Base-by-base conservation (phyloP, 2,329 filamentous ascomycete genomes). In the Aureobasidium lini region DNA sequence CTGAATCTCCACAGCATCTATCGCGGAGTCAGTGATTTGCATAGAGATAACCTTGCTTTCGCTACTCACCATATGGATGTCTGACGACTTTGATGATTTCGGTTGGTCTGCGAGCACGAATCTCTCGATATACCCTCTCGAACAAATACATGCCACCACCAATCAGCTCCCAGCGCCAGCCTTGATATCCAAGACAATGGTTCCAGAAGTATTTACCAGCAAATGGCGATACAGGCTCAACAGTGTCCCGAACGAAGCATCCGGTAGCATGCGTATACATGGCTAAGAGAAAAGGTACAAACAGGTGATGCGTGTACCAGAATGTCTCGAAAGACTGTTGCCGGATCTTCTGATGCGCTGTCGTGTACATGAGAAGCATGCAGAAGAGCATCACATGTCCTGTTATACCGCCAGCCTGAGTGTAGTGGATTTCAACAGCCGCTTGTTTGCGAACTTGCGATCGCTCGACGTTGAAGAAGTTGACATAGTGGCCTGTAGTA, bases 251-350 rank as follows among this genome's bases (percentile, higher is more conserved):
- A 40, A 99, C 94, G 76, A 99, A 99, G 76, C 94, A 99, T 61
- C 91, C 92, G 7, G 89, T 90, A 1, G 94, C 93, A 73, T 99
- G 94, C 11, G 93, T 97, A 75, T 97, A 99, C 66, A 99, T 85
- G 47, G 84, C 93, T 46, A 99, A 81, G 69, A 97, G 76, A 74
- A 99, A 99, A 1, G 94, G 93, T 62, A 99, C 88, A 69, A 97
- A 97, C n/a, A 99, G 83, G 69, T 99, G 94, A 75, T 99, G 94
- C 0, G 91, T 96, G 76, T 99, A 99, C 94, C 94, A 99, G 73
- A 99, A 99, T 0, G 93, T 95, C 76, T 99, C 94, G 70, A 92
- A 99, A 0, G 90, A 95, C 72, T 99, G 94, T 72, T 97, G 93
- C 58, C 94, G 88, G 65, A 99, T 97, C 65, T 90, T 88, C 67